Evolutionary conservation across 345 rosid species (phyloP).

Genomic region (Brassica cretica): DNA sequence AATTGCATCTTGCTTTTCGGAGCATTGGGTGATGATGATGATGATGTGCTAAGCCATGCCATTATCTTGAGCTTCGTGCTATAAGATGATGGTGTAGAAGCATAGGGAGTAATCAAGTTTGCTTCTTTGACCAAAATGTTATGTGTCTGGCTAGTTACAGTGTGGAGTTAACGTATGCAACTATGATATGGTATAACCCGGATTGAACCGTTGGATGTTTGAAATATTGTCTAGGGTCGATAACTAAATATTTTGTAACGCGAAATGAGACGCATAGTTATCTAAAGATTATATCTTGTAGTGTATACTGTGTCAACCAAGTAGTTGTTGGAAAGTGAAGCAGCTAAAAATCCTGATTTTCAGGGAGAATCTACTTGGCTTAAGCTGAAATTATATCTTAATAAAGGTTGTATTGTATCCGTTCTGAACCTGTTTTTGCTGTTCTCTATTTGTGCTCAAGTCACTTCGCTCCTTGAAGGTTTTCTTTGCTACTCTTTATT

Average conservation of each 20-base stretch:
- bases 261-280: too few relatives aligned
- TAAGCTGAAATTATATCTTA: neutral
- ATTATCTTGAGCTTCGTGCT: neutral
- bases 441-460: too few relatives aligned
- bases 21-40: slow-evolving; percentile 3
- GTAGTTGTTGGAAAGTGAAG: neutral
- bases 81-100: too few relatives aligned
- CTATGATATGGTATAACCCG: neutral
- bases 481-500: too few relatives aligned
- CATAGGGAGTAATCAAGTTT: neutral
- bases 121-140: neutral
- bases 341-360: neutral
- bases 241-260: too few relatives aligned
- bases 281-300: neutral
- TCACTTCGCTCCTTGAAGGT: too few relatives aligned
- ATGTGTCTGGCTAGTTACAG: neutral
- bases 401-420: too few relatives aligned
- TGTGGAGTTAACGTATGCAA: neutral
- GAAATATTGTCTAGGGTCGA: neutral
- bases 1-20: neutral
- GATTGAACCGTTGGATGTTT: too few relatives aligned
- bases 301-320: neutral
- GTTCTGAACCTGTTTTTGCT: too few relatives aligned
- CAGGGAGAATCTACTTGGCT: neutral
- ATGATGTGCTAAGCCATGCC: neutral